These are phyloP conservation scores for Phytophthora sojae DNA, from an alignment of 352 stramenopile species.

Conservation along the genomic window DNA sequence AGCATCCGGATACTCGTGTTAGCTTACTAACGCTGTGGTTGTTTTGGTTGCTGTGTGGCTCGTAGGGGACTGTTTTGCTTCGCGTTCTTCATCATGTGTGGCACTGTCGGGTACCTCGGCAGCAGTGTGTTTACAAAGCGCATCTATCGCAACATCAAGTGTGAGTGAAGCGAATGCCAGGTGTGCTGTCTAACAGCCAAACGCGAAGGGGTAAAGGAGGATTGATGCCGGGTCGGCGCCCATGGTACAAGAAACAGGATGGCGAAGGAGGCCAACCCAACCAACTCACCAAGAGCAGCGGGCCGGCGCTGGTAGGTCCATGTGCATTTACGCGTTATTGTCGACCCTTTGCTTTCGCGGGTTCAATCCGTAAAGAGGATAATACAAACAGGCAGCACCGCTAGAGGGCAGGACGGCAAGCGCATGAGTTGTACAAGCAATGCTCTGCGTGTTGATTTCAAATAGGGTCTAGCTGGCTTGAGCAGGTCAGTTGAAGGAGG, in stretches of 20 bases:
- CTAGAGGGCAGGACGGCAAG: slow-evolving; percentile 24
- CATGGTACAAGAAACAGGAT: slow-evolving; percentile 10
- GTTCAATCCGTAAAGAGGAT: slow-evolving; percentile 11
- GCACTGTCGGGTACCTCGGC: slow-evolving; percentile 91
- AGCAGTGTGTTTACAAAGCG: slow-evolving; percentile 94
- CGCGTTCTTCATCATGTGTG: slow-evolving; percentile 94
- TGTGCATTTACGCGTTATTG: slow-evolving; percentile 22
- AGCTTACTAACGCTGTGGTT: slow-evolving; percentile 1
- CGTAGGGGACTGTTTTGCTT: slow-evolving; percentile 92
- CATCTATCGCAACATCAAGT: slow-evolving; percentile 97
- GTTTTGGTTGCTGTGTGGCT: slow-evolving; percentile 7
- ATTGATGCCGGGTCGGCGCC: slow-evolving; percentile 15
- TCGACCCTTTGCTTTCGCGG: slow-evolving; percentile 14
- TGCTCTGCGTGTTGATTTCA: slow-evolving; percentile 24
- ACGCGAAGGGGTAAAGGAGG: slow-evolving; percentile 23
- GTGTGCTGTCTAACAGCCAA: slow-evolving; percentile 15
- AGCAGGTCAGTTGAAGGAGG: slow-evolving; percentile 41
- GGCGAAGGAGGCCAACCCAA: not conserved
- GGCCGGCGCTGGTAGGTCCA: slow-evolving; percentile 17
- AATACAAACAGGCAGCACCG: slow-evolving; percentile 28
- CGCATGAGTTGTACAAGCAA: slow-evolving; percentile 14
- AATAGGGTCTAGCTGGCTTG: slow-evolving; percentile 24
- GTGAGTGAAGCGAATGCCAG: slow-evolving; percentile 78
- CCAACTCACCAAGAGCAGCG: slow-evolving; percentile 1
- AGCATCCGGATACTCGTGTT: not conserved